Evolutionary conservation across 495 filamentous ascomycete genomes (phyloP), one percentile per base, ranked within the genome.

Genomic region (Neurospora sp.): DNA sequence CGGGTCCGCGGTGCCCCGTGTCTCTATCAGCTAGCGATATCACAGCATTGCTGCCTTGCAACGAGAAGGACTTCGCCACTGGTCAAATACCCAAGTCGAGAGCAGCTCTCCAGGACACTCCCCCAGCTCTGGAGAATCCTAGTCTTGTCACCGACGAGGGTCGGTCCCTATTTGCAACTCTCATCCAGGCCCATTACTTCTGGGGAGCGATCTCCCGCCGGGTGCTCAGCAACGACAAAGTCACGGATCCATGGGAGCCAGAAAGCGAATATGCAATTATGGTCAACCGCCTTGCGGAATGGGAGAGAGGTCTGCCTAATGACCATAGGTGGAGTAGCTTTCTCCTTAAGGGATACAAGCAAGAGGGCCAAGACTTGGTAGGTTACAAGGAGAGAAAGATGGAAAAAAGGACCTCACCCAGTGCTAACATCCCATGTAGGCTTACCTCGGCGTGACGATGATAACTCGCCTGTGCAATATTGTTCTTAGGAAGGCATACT

Each of bases 381-480:
- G 39, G 74, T 39, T 48, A 4, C 46, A 20, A 14, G 20, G 40
- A 16, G 16, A 11, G 14, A 18, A 35, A 38, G 14, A 35, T 35
- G 18, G 16, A 20, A 27, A 10, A 59, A 7, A 65, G 6, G 18
- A 14, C 53, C 14, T 65, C 35, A 35, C 27, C 9, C 12, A 35
- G n/a, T 27, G 16, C 70, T 44, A 53, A 75, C 73, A 22, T 37
- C 14, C 73, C 40, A 41, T 41, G 16, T 10, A 85, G 83, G 81
- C 82, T 11, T 87, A 86, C 75, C 81, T 87, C 5, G 82, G 83
- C 6, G 79, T 86, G 8, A 85, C 85, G 11, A 86, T 83, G 76
- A 82, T 82, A 38, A 80, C 83, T 16, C 80, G 85, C 7, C 81
- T 87, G 6, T 86, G 83, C 73, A 84, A 87, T 53, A 86, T 87